Evolutionary conservation across 129 eudicot genomes (phyloP).

Genomic region (Escallonia rubra): DNA sequence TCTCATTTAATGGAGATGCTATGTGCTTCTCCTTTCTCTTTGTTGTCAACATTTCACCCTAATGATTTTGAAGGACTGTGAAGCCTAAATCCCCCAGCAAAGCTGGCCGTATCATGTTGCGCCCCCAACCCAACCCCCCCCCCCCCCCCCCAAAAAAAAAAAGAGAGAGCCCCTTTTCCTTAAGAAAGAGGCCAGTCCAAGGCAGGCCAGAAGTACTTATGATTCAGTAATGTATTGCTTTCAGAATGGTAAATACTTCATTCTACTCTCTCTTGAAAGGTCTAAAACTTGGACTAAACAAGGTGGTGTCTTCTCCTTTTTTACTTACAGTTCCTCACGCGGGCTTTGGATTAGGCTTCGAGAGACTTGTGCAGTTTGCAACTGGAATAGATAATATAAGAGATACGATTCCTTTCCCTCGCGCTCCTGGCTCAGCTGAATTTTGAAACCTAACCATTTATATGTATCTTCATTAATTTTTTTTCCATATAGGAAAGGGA

Average conservation of each 20-base stretch:
- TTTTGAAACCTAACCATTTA: slow-evolving; percentile 33
- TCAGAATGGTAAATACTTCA: neutral
- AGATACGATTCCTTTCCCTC: slow-evolving; percentile 95
- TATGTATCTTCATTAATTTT: no score
- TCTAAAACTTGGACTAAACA: neutral
- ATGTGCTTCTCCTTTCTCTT: no score
- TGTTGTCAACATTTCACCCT: no score
- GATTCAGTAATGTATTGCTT: neutral
- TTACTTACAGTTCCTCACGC: slow-evolving; percentile 93
- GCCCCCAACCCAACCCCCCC: no score
- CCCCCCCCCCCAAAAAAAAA: neutral
- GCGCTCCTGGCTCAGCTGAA: slow-evolving; percentile 94
- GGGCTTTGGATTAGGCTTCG: slow-evolving; percentile 96
- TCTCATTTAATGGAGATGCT: no score
- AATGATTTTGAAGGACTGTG: no score
- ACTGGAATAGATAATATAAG: slow-evolving; percentile 93
- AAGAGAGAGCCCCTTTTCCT: no score
- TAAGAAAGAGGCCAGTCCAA: neutral
- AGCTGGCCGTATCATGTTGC: no score
- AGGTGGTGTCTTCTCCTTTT: slow-evolving; percentile 2
- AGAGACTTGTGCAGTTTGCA: slow-evolving; percentile 95
- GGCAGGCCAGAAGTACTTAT: no score
- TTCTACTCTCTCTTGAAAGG: neutral
- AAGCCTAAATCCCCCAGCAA: no score
- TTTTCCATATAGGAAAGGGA: no score